phyloP scores from a whole-genome alignment of 805 yeast species.

The Yarrowia divulgata region DNA sequence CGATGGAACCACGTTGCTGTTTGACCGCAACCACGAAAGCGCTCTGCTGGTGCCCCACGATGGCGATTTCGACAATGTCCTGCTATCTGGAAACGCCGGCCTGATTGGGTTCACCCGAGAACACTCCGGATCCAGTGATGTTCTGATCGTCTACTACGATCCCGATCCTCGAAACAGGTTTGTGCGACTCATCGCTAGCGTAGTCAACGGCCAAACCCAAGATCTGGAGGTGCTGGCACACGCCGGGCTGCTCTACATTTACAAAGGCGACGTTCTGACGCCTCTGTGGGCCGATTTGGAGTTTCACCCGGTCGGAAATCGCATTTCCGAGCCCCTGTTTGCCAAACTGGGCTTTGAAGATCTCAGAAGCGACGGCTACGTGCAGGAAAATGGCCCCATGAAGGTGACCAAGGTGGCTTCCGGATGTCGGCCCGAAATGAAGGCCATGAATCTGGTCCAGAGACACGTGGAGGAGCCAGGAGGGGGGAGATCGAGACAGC shows the following conservation, averaged over 20 bases:
- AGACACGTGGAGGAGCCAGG: not conserved
- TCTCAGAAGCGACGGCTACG: conserved; percentile 9
- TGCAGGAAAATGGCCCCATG: not conserved
- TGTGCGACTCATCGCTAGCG: not conserved
- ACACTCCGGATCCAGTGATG: not conserved
- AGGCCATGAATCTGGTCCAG: conserved; percentile 7
- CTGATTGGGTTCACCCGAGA: conserved; percentile 15
- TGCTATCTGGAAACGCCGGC: not conserved
- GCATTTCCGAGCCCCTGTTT: not conserved
- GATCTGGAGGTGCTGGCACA: not conserved
- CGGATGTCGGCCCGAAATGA: not conserved
- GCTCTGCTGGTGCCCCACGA: conserved; percentile 11
- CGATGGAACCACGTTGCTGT: not conserved
- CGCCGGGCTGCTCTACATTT: conserved; percentile 1
- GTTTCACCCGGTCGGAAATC: not conserved
- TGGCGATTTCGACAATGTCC: not conserved
- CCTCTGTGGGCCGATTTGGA: conserved; percentile 17
- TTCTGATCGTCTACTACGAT: conserved; percentile 12
- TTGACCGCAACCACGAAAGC: conserved; percentile 2
- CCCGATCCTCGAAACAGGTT: conserved; percentile 8
- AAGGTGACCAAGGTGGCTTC: not conserved
- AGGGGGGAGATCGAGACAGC: not conserved
- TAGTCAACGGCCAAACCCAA: not conserved
- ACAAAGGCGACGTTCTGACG: not conserved
- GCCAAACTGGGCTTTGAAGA: conserved; percentile 21